Base-by-base conservation (phyloP, 2,329 filamentous ascomycete genomes). In the Cercospora brassicicola region DNA sequence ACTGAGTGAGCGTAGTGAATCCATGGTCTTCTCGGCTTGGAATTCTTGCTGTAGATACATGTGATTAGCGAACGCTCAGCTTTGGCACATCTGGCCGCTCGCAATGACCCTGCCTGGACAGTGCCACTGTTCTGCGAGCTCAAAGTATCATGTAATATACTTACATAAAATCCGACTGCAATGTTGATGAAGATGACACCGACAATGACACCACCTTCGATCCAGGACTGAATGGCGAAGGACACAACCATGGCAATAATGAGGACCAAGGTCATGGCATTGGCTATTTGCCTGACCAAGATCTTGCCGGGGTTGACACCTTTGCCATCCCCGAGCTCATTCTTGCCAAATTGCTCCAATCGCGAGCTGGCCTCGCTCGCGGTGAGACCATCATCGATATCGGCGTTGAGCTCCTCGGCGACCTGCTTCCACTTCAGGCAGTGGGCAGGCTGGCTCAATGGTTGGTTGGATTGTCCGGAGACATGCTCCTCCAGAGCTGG, bases 191-290 rank as follows among this genome's bases (percentile, higher is more conserved):
- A 63, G 42, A 84, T 82, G 67, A 84, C 81, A 61, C 78, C 80
- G 23, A 81, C 78, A n/a, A 84, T 77, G 13, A 84, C 82, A 62
- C 82, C 82, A 59, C 82, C 82, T 75, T 84, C 82, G 67, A 84
- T 83, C 76, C 78, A 84, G 0, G 81, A 83, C 36, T 75, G 67
- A 66, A 84, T 83, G 39, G 79, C 82, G 69, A 83, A 84, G 59
- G 81, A 82, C 56, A 84, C 81, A 23, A 78, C 80, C 82, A 84
- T 84, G 33, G 81, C 82, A 65, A 84, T 73, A 39, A 84, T 80
- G n/a, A 84, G 76, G 5, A 83, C 89, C 78, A 91, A 77, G 71
- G 91, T 90, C 91, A 93, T 92, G 67, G 91, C 90, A 82, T 93
- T 93, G 76, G 89, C 87, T 23, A 92, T 79, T 78, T 93, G 91